These are phyloP conservation scores for Hanseniaspora valbyensis DNA, from an alignment of 805 yeast species.

Conservation along the genomic window DNA sequence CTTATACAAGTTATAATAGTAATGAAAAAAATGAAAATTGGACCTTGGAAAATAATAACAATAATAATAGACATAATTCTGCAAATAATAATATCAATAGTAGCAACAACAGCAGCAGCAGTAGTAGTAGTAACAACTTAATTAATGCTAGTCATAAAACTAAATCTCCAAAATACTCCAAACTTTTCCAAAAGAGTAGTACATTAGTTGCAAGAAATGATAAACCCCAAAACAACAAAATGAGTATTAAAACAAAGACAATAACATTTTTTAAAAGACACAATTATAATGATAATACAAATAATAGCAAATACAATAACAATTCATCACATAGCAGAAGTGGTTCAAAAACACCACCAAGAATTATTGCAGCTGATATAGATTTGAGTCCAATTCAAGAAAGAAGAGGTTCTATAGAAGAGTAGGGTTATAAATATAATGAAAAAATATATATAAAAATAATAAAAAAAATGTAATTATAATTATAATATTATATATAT, in stretches of 20 bases:
- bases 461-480: not conserved
- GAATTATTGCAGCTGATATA: not conserved
- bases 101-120: conserved; percentile 25
- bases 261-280: conserved; percentile 2
- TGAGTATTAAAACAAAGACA: conserved; percentile 6
- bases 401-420: conserved; percentile 24
- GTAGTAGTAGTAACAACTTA: no score
- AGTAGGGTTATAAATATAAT: conserved; percentile 17
- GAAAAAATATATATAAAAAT: no score
- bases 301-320: not conserved
- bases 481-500: not conserved
- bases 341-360: conserved; percentile 19
- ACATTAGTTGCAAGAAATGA: conserved; percentile 8
- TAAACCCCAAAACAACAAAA: conserved; percentile 3
- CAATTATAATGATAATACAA: not conserved
- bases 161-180: not conserved
- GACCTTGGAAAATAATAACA: no score
- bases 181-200: conserved; percentile 1
- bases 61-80: no score
- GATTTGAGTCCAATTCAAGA: conserved; percentile 29
- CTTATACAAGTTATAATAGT: not conserved
- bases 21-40: not conserved
- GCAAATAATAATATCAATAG: conserved; percentile 15
- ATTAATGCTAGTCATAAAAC: no score
- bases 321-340: not conserved